Evolutionary conservation across 1,139 yeast species (phyloP).

Genomic region (Candida pseudoviswanathii): DNA sequence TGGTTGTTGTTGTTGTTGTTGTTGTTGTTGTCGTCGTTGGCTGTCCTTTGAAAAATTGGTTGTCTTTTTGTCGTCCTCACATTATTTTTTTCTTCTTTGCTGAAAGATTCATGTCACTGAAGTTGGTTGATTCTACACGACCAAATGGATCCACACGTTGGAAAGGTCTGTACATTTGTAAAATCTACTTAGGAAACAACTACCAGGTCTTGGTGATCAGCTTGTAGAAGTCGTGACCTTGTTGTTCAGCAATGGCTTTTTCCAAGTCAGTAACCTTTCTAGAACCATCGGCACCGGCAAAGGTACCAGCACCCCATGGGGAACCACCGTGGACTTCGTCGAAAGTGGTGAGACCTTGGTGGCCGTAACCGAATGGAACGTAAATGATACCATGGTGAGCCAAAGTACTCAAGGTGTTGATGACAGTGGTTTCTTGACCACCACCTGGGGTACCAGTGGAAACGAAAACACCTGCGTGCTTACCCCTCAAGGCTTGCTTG

Average conservation of each 20-base stretch:
- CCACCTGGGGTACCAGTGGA: slow-evolving; percentile 42
- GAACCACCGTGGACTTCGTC: slow-evolving; percentile 42
- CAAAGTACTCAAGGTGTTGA: slow-evolving; percentile 34
- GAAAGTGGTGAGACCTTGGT: slow-evolving; percentile 28
- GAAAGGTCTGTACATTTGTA: background rate
- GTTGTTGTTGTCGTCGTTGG: background rate
- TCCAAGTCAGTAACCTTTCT: slow-evolving; percentile 37
- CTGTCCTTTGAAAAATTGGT: slow-evolving; percentile 3
- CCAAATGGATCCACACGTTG: background rate
- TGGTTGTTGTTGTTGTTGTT: background rate
- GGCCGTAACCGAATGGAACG: slow-evolving; percentile 41
- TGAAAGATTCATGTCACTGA: background rate
- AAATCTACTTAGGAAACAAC: background rate
- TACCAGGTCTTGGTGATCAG: slow-evolving; percentile 4
- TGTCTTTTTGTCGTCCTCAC: background rate
- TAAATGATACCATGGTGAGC: slow-evolving; percentile 41
- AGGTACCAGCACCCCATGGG: slow-evolving; percentile 46
- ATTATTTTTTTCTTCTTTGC: background rate
- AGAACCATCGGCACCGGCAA: slow-evolving; percentile 40
- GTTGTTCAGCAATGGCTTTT: slow-evolving; percentile 33
- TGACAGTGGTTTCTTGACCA: slow-evolving; percentile 41
- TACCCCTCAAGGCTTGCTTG: slow-evolving; percentile 35
- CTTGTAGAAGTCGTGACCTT: slow-evolving; percentile 31
- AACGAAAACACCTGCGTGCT: slow-evolving; percentile 39
- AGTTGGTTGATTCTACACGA: background rate